These are phyloP conservation scores for Populus hybrid DNA, from an alignment of 441 rosid genomes.

Conservation along the genomic window DNA sequence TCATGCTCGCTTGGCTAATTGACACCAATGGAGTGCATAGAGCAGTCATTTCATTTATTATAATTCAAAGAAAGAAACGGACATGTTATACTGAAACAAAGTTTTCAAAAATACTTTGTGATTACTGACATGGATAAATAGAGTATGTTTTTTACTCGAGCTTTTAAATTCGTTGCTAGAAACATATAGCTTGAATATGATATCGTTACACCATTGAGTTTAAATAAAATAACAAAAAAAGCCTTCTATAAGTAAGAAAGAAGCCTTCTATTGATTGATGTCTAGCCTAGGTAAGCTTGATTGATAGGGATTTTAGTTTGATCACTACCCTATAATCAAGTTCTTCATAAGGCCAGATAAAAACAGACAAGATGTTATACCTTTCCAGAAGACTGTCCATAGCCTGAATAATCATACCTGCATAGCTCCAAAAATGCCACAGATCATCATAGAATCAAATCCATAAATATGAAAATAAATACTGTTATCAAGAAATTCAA, in stretches of 20 bases:
- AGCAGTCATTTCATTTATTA: not conserved
- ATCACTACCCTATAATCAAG: not conserved
- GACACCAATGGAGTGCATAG: not conserved
- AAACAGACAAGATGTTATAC: slow-evolving; percentile 32
- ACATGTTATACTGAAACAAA: not conserved
- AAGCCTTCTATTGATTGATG: not conserved
- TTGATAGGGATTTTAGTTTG: not conserved
- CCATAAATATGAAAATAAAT: not conserved
- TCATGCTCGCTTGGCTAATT: slow-evolving; percentile 81
- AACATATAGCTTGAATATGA: too few species aligned
- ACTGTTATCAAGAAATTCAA: not conserved
- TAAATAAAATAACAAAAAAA: too few species aligned
- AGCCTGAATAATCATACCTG: slow-evolving; percentile 97
- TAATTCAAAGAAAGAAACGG: not conserved
- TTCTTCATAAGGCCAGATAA: not conserved
- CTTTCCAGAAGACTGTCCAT: slow-evolving; percentile 94
- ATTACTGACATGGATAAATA: not conserved
- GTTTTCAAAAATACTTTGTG: not conserved
- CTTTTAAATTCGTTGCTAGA: not conserved
- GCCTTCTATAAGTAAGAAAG: not conserved
- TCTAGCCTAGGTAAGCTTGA: not conserved
- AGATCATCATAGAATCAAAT: not conserved
- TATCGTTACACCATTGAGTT: too few species aligned
- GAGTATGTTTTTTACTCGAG: not conserved
- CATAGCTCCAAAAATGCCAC: slow-evolving; percentile 2